Conservation (phyloP, 2,329 filamentous ascomycete species). For the Penicillium psychrosexuale region DNA sequence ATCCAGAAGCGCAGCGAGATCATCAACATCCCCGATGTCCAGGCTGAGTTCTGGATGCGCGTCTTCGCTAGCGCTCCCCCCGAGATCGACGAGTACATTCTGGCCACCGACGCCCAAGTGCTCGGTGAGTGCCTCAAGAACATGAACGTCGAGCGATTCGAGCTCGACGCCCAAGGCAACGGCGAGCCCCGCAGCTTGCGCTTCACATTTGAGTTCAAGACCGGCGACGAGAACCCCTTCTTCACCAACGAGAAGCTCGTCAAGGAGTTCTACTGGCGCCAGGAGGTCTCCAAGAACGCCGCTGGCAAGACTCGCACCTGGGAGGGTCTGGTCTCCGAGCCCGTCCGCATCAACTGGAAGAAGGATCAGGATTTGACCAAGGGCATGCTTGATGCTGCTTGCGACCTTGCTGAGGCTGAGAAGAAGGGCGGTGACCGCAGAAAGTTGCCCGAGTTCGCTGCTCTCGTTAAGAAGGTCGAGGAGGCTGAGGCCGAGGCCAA, state of each 20-base stretch:
- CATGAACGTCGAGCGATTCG: conserved; percentile 75
- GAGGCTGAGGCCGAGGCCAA: conserved; percentile 27
- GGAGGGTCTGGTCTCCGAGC: conserved; percentile 79
- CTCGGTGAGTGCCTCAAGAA: conserved; percentile 66
- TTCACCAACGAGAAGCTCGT: conserved; percentile 75
- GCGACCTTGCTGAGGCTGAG: conserved; percentile 65
- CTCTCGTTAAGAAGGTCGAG: conserved; percentile 51
- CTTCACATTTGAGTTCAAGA: conserved; percentile 71
- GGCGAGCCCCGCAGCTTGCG: conserved; percentile 78
- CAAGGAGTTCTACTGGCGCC: conserved; percentile 89
- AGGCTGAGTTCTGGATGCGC: conserved; percentile 81
- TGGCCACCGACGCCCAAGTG: conserved; percentile 68
- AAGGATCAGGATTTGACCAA: conserved; percentile 77
- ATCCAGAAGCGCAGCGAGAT: conserved; percentile 73
- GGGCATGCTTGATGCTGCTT: conserved; percentile 72
- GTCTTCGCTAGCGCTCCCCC: conserved; percentile 83
- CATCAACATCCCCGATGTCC: conserved; percentile 60
- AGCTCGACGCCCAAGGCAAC: conserved; percentile 57
- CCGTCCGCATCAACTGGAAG: conserved; percentile 86
- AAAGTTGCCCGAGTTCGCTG: conserved; percentile 51
- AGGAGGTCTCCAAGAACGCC: conserved; percentile 47
- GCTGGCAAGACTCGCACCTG: conserved; percentile 55
- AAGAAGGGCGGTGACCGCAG: conserved; percentile 50
- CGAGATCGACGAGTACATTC: conserved; percentile 85
- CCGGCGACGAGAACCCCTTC: conserved; percentile 65